Conservation (phyloP, 805 yeast species). For the Torulaspora gathmanii region DNA sequence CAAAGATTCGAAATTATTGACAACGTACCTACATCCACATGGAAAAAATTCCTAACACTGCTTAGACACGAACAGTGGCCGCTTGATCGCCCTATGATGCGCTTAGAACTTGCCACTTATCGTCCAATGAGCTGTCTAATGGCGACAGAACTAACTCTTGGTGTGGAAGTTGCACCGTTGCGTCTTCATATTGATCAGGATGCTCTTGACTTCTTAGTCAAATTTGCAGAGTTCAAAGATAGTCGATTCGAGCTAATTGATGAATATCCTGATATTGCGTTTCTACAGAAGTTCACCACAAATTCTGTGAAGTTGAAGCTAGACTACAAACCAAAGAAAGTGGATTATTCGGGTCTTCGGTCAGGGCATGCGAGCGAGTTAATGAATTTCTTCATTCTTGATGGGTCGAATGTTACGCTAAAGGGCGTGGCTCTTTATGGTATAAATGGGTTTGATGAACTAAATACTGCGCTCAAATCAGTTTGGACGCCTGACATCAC, state of each 20-base stretch:
- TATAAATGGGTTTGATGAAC: slow-evolving; percentile 61
- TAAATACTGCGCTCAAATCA: slow-evolving; percentile 54
- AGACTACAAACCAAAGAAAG: slow-evolving; percentile 88
- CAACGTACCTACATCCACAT: slow-evolving; percentile 79
- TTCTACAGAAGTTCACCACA: slow-evolving; percentile 63
- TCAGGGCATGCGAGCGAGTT: slow-evolving; percentile 83
- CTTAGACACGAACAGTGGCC: slow-evolving; percentile 64
- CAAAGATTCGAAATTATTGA: slow-evolving; percentile 61
- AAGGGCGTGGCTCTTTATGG: slow-evolving; percentile 67
- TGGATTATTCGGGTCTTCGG: slow-evolving; percentile 77
- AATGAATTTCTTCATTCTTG: slow-evolving; percentile 81
- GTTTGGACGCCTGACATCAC: slow-evolving; percentile 87
- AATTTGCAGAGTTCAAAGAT: slow-evolving; percentile 81
- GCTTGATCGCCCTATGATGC: slow-evolving; percentile 58
- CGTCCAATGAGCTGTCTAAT: slow-evolving; percentile 60
- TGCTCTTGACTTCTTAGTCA: slow-evolving; percentile 72
- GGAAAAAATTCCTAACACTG: slow-evolving; percentile 78
- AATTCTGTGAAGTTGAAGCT: slow-evolving; percentile 57
- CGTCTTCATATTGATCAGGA: slow-evolving; percentile 90
- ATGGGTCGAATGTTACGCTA: slow-evolving; percentile 72
- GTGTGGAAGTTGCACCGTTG: slow-evolving; percentile 58
- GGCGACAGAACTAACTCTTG: slow-evolving; percentile 62
- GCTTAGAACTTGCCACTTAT: slow-evolving; percentile 49
- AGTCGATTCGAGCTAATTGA: slow-evolving; percentile 56
- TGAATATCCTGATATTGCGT: slow-evolving; percentile 57